phyloP scores from a whole-genome alignment of 306 rosid genomes.

The Cucumis sativus region DNA sequence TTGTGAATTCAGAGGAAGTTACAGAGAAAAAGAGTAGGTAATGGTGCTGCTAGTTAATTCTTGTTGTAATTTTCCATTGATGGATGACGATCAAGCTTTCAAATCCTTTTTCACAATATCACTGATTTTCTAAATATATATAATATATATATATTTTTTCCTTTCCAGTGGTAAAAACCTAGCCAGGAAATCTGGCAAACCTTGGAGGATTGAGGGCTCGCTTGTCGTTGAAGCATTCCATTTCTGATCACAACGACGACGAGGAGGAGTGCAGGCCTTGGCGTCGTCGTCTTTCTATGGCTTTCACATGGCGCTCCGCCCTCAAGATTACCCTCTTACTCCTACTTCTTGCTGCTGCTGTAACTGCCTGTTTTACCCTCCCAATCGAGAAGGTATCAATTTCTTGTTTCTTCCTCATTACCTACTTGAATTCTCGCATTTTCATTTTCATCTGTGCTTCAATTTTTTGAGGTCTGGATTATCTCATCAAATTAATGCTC shows the following conservation, averaged over 20 bases:
- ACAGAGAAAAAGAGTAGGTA: background rate
- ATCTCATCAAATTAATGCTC: background rate
- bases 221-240: constrained; percentile 22
- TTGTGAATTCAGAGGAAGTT: background rate
- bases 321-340: constrained; percentile 20
- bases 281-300: constrained; percentile 28
- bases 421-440: background rate
- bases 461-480: no score
- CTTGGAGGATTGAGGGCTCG: constrained; percentile 30
- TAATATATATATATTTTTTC: no score
- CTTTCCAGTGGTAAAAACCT: background rate
- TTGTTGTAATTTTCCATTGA: background rate
- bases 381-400: constrained; percentile 32
- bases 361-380: constrained; percentile 27
- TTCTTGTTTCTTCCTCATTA: background rate
- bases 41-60: background rate
- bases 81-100: background rate
- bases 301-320: constrained; percentile 23
- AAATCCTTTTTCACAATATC: background rate
- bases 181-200: constrained; percentile 31
- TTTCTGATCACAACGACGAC: constrained; percentile 14
- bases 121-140: no score
- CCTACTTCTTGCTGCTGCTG: constrained; percentile 29
- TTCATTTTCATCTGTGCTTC: no score
- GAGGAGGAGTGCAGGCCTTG: constrained; percentile 22